These are phyloP conservation scores for Marvania coccoides DNA, from an alignment of 139 green algal species.

Conservation along the genomic window DNA sequence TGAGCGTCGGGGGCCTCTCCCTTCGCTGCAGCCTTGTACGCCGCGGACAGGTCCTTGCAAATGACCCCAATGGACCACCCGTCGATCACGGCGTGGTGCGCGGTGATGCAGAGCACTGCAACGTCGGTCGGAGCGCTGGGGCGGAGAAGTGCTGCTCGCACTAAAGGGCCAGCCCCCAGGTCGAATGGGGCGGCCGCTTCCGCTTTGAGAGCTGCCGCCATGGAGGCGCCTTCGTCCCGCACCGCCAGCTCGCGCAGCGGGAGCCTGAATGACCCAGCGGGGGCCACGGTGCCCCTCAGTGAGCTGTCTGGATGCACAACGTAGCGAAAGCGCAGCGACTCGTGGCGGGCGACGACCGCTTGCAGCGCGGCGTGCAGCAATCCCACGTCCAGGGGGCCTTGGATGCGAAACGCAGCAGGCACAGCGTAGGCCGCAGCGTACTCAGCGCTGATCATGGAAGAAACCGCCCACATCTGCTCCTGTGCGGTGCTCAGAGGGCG, in stretches of 20 bases:
- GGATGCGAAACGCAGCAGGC: neutral
- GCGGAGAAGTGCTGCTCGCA: neutral
- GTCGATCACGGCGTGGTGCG: conserved; percentile 10
- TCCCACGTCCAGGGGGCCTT: neutral
- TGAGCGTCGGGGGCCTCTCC: neutral
- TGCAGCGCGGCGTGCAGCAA: neutral
- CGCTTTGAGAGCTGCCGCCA: neutral
- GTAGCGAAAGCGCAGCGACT: neutral
- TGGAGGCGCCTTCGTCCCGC: neutral
- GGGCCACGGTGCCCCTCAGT: neutral
- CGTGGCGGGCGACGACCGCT: neutral
- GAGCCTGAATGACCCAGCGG: neutral
- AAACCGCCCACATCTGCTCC: conserved; percentile 5
- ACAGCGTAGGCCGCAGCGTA: neutral
- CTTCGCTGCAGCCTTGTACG: neutral
- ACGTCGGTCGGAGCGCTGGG: neutral
- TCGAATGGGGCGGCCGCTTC: conserved; percentile 1
- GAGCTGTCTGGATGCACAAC: neutral
- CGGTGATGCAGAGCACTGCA: neutral
- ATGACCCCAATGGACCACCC: conserved; percentile 5
- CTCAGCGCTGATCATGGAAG: neutral
- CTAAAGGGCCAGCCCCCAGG: neutral
- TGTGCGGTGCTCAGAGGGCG: neutral
- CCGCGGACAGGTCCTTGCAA: neutral
- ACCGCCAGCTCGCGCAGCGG: neutral